Conservation (phyloP, 2,329 filamentous ascomycete species). For the Apiospora phragmitis region DNA sequence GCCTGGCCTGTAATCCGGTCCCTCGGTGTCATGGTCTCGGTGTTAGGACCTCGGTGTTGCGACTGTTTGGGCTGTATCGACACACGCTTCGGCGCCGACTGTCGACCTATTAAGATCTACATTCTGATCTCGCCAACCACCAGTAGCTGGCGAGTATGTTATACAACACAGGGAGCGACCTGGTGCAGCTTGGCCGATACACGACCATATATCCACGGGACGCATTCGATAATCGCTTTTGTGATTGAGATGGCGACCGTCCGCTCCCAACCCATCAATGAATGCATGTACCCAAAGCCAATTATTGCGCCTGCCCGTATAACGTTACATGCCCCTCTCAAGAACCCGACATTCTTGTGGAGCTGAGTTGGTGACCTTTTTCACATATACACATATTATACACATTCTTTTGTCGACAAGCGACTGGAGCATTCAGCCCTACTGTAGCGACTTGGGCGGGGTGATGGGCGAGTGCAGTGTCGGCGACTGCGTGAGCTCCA, state of each 20-base stretch:
- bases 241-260: background rate
- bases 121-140: background rate
- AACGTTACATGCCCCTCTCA: background rate
- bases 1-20: background rate
- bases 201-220: background rate
- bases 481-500: conserved; percentile 15
- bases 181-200: background rate
- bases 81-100: background rate
- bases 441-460: background rate
- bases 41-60: background rate
- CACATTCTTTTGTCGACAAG: background rate
- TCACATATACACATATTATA: background rate
- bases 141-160: background rate
- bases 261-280: background rate
- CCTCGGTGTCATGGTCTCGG: too few relatives aligned
- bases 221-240: background rate
- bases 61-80: background rate
- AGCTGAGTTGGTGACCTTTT: background rate
- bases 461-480: background rate
- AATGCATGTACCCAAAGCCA: background rate
- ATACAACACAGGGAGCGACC: background rate
- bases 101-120: background rate
- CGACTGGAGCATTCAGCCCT: background rate
- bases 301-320: background rate
- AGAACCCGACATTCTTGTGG: background rate